phyloP scores from a whole-genome alignment of 257 asterid species.

The Fraxinus pennsylvanica region DNA sequence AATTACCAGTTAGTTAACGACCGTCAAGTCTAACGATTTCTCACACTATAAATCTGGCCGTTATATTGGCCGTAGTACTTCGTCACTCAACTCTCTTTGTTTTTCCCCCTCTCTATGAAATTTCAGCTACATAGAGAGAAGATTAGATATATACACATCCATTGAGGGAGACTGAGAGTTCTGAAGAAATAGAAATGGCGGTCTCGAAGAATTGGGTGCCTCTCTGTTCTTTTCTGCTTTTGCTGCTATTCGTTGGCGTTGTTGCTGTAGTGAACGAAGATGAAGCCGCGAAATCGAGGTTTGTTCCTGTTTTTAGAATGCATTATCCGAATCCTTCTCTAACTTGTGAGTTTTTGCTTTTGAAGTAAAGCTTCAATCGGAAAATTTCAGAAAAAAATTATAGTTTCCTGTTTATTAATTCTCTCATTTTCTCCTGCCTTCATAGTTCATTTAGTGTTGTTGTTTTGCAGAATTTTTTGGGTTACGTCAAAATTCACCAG shows the following conservation, averaged over 20 bases:
- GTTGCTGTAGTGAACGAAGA: slow-evolving; percentile 33
- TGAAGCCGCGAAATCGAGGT: slow-evolving; percentile 46
- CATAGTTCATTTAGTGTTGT: too few relatives aligned
- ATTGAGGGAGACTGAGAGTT: too few relatives aligned
- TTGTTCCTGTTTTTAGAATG: neutral
- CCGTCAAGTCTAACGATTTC: too few relatives aligned
- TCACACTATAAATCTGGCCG: too few relatives aligned
- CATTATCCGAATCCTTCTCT: neutral
- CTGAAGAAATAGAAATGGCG: too few relatives aligned
- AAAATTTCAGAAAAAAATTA: neutral
- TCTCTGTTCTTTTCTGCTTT: slow-evolving; percentile 42
- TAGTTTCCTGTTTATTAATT: neutral
- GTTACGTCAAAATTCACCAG: neutral
- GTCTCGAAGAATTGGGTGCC: slow-evolving; percentile 10
- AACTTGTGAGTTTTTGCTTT: neutral
- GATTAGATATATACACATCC: too few relatives aligned
- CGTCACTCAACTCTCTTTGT: too few relatives aligned
- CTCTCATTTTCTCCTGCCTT: too few relatives aligned
- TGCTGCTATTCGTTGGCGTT: slow-evolving; percentile 42
- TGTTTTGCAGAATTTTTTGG: neutral
- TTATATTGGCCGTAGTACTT: too few relatives aligned
- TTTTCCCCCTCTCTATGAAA: too few relatives aligned
- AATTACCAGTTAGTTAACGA: too few relatives aligned
- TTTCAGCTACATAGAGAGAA: too few relatives aligned
- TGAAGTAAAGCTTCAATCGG: neutral